phyloP scores from a whole-genome alignment of 768 basidiomycete genomes.

The Ephemerocybe angulata region DNA sequence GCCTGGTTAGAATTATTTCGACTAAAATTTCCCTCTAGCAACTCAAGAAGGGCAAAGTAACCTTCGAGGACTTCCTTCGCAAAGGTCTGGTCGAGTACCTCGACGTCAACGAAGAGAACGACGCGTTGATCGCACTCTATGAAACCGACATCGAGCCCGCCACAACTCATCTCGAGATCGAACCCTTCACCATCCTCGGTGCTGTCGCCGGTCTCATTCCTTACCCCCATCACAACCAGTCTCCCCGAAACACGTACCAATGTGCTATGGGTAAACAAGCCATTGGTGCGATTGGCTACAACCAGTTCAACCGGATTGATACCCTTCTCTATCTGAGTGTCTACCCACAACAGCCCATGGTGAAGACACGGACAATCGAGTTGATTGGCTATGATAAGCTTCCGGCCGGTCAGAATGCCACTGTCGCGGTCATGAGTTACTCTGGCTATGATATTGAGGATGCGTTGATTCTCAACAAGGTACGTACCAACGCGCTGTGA shows the following conservation, averaged over 20 bases:
- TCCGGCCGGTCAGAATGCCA: constrained; percentile 98
- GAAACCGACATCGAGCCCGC: constrained; percentile 77
- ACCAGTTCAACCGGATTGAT: constrained; percentile 96
- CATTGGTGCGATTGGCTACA: constrained; percentile 97
- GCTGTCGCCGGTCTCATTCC: constrained; percentile 98
- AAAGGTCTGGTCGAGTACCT: constrained; percentile 95
- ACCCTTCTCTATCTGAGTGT: constrained; percentile 96
- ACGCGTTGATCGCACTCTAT: constrained; percentile 92
- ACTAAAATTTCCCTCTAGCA: constrained; percentile 47
- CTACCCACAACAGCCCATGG: constrained; percentile 99
- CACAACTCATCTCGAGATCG: constrained; percentile 96
- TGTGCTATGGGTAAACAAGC: constrained; percentile 99
- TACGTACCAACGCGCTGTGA: too few species aligned
- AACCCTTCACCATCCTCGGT: constrained; percentile 95
- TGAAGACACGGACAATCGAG: constrained; percentile 98
- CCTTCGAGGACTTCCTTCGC: constrained; percentile 91
- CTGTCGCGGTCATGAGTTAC: constrained; percentile 98
- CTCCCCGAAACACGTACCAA: constrained; percentile 98
- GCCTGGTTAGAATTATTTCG: too few species aligned
- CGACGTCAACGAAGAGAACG: constrained; percentile 99
- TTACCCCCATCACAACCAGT: constrained; percentile 99
- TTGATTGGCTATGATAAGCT: constrained; percentile 93
- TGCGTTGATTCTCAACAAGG: constrained; percentile 93
- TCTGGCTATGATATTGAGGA: constrained; percentile 99
- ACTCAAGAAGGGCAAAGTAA: constrained; percentile 72